Conservation (phyloP, 129 eudicot species). For the Logfia minima region DNA sequence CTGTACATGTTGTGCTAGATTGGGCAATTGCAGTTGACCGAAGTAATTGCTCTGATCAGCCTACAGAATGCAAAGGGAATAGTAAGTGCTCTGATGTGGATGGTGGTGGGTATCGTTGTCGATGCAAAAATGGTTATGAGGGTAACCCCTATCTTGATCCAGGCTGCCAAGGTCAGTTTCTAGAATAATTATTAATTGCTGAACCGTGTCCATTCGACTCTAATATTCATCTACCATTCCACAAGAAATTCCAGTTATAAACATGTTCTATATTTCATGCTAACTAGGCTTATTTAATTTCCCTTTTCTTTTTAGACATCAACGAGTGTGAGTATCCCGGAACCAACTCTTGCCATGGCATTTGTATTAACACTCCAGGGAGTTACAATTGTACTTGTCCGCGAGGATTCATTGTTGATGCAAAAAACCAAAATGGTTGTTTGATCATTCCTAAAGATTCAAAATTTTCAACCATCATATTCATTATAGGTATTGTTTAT, state of each 20-base stretch:
- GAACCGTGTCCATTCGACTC: no score
- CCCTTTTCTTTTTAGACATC: slow-evolving; percentile 25
- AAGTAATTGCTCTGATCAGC: background rate
- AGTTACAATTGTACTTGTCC: slow-evolving; percentile 41
- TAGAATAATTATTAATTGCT: no score
- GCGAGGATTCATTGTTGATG: slow-evolving; percentile 28
- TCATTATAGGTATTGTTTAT: no score
- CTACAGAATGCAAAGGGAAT: slow-evolving; percentile 7
- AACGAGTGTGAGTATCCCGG: slow-evolving; percentile 34
- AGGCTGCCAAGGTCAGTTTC: slow-evolving; percentile 26
- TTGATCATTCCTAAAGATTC: background rate
- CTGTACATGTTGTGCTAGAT: slow-evolving; percentile 11
- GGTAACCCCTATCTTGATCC: slow-evolving; percentile 22
- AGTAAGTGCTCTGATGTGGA: slow-evolving; percentile 13
- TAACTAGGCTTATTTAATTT: no score
- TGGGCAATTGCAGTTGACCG: slow-evolving; percentile 15
- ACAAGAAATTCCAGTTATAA: no score
- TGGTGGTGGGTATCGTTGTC: slow-evolving; percentile 29
- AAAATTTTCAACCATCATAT: background rate
- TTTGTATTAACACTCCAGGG: slow-evolving; percentile 39
- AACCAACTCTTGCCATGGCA: slow-evolving; percentile 18
- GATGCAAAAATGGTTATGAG: slow-evolving; percentile 18
- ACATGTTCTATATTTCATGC: no score
- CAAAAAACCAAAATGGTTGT: background rate
- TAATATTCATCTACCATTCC: no score